Conservation (phyloP, 768 basidiomycete species). For the Crassisporium funariophilum region DNA sequence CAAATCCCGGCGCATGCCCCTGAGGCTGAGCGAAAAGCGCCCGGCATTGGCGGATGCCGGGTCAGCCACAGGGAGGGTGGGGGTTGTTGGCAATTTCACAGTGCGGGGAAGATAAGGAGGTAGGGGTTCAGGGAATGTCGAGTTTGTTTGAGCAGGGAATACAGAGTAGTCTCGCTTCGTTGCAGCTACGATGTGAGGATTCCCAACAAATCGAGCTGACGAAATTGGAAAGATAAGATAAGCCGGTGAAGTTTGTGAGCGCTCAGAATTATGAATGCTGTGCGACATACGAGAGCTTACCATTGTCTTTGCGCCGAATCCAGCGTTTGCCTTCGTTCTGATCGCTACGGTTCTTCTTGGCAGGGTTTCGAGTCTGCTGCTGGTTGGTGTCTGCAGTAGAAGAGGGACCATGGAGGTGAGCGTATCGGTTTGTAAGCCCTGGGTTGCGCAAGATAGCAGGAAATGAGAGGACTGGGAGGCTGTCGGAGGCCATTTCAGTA, state of each 20-base stretch:
- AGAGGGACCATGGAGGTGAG: conserved; percentile 44
- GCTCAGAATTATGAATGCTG: not conserved
- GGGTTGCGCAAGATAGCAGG: conserved; percentile 69
- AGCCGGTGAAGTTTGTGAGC: no score
- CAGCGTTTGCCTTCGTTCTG: conserved; percentile 80
- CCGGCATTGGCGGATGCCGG: conserved; percentile 67
- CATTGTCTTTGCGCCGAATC: conserved; percentile 76
- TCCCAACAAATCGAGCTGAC: conserved; percentile 69
- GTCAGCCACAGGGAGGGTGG: conserved; percentile 41
- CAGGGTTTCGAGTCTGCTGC: conserved; percentile 14
- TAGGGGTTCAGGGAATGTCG: conserved; percentile 79
- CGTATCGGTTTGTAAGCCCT: conserved; percentile 52
- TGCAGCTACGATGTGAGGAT: conserved; percentile 72
- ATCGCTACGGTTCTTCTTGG: conserved; percentile 49
- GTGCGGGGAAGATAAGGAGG: conserved; percentile 71
- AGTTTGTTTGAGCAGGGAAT: conserved; percentile 39
- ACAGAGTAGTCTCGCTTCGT: conserved; percentile 55
- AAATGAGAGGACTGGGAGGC: conserved; percentile 60
- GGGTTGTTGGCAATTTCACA: conserved; percentile 48
- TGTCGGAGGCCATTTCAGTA: conserved; percentile 7
- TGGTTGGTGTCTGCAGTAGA: conserved; percentile 13
- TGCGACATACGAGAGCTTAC: conserved; percentile 38
- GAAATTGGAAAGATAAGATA: conserved; percentile 8
- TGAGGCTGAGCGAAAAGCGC: conserved; percentile 73
- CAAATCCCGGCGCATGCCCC: conserved; percentile 71